Base-by-base conservation (phyloP, 2,329 filamentous ascomycete genomes). In the Ploettnerulaceae sp. region DNA sequence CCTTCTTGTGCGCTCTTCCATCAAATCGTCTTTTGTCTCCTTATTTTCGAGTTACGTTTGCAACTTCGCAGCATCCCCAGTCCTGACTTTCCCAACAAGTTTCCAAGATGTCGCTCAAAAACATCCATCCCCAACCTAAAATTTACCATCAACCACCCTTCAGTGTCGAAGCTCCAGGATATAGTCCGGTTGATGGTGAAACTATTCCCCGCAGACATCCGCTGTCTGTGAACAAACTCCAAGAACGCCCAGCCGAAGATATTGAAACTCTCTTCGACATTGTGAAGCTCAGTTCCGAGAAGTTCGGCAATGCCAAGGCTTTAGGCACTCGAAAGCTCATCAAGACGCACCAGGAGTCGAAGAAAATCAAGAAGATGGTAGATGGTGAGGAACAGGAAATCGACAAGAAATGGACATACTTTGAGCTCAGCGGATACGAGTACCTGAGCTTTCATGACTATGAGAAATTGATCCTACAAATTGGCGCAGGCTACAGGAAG, bases 341-440 rank as follows among this genome's bases (percentile, higher is more conserved):
- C 67, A 77, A 84, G 67, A 84, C 81, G 26, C 87, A 93, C 66
- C 76, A 82, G 57, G 88, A 94, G 70, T 86, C 80, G 60, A 94
- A 91, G 75, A 91, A 89, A 75, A 72, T 94, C 65, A 93, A 91
- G 78, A 93, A 90, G 75, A 75, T 89, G 48, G 72, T 94, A 34
- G 86, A 93, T 64, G 88, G 88, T 55, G 76, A 83, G 61, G 84
- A 91, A 73, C 71, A 78, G 61, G 79, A 89, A 67, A 78, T 90
- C 21, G 85, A 91, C 66, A 94, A 94, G 79, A 77, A 87, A 62
- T 94, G 88, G 88, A 84, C 82, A 47, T 94, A 86, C 69, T 93
- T 88, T 64, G 88, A 94, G 72, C 79, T 91, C 59, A 84, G 84
- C 64, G 74, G 73, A 41, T 94, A 91, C 72, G 77, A 81, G 51